phyloP scores from a whole-genome alignment of 2,329 filamentous ascomycete species.

The Fusarium marasasianum region DNA sequence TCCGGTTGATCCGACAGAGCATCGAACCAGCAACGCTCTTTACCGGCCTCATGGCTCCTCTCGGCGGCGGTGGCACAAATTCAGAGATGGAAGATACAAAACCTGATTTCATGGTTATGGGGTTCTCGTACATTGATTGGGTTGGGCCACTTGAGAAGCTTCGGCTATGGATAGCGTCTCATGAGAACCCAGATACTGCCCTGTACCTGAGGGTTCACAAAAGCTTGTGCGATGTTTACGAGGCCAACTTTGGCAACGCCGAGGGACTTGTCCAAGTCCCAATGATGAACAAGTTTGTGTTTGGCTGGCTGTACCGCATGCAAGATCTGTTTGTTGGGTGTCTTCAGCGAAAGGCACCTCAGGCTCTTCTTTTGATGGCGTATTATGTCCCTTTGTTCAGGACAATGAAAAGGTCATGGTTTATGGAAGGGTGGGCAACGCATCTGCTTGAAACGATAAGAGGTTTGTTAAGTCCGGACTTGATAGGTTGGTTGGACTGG shows the following conservation, averaged over 20 bases:
- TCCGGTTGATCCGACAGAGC: constrained; percentile 38
- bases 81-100: constrained; percentile 26
- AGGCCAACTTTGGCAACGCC: constrained; percentile 38
- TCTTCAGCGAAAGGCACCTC: constrained; percentile 40
- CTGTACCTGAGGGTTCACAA: constrained; percentile 38
- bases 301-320: constrained; percentile 45
- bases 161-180: constrained; percentile 36
- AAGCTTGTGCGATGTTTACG: constrained; percentile 39
- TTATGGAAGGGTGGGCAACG: constrained; percentile 35
- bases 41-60: constrained; percentile 41
- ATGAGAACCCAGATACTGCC: constrained; percentile 39
- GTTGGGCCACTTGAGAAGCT: constrained; percentile 33
- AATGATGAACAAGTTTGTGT: constrained; percentile 31
- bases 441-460: constrained; percentile 40
- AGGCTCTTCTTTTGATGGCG: constrained; percentile 42
- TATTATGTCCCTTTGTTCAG: constrained; percentile 39
- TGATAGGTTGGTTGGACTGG: constrained; percentile 41
- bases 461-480: constrained; percentile 24
- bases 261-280: constrained; percentile 30
- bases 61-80: constrained; percentile 21
- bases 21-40: constrained; percentile 43
- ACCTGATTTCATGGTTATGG: constrained; percentile 35
- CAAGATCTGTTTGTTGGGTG: constrained; percentile 41
- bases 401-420: constrained; percentile 36
- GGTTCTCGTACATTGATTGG: constrained; percentile 39